These are phyloP conservation scores for Stagonosporopsis tanaceti DNA, from an alignment of 2,329 filamentous ascomycete species.

Conservation along the genomic window DNA sequence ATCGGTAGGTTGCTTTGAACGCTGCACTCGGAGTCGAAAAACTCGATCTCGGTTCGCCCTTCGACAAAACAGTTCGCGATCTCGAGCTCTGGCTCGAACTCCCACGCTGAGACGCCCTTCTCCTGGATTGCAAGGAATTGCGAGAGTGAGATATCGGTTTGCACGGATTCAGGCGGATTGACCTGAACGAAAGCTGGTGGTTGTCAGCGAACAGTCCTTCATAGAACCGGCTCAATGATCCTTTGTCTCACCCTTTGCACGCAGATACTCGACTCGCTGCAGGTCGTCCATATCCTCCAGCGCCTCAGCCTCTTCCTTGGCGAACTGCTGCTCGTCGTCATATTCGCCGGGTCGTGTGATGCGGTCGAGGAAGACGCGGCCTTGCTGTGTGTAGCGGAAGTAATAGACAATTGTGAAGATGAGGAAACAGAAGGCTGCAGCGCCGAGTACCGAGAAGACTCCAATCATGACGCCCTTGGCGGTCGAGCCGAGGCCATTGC, in stretches of 20 bases:
- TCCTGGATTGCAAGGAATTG: slow-evolving; percentile 99
- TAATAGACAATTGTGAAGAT: slow-evolving; percentile 87
- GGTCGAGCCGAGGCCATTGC: slow-evolving; percentile 58
- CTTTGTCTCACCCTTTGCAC: slow-evolving; percentile 81
- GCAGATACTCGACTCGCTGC: slow-evolving; percentile 85
- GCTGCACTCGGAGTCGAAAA: slow-evolving; percentile 97
- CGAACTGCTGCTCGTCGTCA: slow-evolving; percentile 95
- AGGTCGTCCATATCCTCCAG: slow-evolving; percentile 96
- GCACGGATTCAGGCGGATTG: slow-evolving; percentile 92
- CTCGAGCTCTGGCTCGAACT: slow-evolving; percentile 98
- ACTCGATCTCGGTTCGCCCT: slow-evolving; percentile 94
- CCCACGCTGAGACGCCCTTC: slow-evolving; percentile 99
- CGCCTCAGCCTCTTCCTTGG: slow-evolving; percentile 92
- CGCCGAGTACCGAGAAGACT: slow-evolving; percentile 91
- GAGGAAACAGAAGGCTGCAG: slow-evolving; percentile 82
- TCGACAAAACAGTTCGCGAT: slow-evolving; percentile 99
- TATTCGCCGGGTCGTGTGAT: slow-evolving; percentile 94
- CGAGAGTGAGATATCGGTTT: slow-evolving; percentile 96
- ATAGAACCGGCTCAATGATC: not conserved
- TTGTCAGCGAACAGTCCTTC: slow-evolving; percentile 17
- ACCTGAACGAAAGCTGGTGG: slow-evolving; percentile 84
- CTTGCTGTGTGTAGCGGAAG: slow-evolving; percentile 87
- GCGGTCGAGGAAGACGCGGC: slow-evolving; percentile 90
- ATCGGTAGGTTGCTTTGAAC: slow-evolving; percentile 97
- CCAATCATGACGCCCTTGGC: slow-evolving; percentile 90